Evolutionary conservation across 805 yeast genomes (phyloP).

Genomic region (Alloascoidea africana): DNA sequence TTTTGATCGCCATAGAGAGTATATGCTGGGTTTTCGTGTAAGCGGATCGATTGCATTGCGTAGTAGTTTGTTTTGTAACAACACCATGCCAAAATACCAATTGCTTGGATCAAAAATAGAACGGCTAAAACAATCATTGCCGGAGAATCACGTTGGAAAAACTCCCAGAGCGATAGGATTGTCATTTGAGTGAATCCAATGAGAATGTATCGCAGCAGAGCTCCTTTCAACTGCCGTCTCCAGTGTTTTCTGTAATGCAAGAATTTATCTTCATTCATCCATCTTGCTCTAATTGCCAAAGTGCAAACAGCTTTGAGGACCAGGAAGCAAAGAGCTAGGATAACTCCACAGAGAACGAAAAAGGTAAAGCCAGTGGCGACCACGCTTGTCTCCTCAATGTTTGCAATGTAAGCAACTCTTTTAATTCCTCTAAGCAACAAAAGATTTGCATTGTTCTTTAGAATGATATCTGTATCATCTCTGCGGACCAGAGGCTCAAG

Average conservation of each 20-base stretch:
- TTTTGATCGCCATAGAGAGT: conserved; percentile 64
- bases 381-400: conserved; percentile 70
- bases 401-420: conserved; percentile 63
- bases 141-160: conserved; percentile 65
- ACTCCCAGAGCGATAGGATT: conserved; percentile 79
- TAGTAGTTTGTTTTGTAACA: conserved; percentile 45
- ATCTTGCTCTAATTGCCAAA: conserved; percentile 41
- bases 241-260: conserved; percentile 38
- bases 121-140: conserved; percentile 78
- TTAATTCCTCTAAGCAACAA: conserved; percentile 74
- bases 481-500: neutral
- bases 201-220: conserved; percentile 60
- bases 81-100: conserved; percentile 49
- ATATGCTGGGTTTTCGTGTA: conserved; percentile 75
- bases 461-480: neutral
- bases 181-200: conserved; percentile 78
- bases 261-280: conserved; percentile 36
- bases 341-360: conserved; percentile 62
- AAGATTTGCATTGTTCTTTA: conserved; percentile 27
- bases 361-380: conserved; percentile 83
- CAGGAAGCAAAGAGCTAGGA: conserved; percentile 47
- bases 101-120: conserved; percentile 45
- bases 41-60: conserved; percentile 44
- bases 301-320: conserved; percentile 52
- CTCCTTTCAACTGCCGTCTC: conserved; percentile 54